Evolutionary conservation across 768 basidiomycete species (phyloP).

Genomic region (Suillus lakei): DNA sequence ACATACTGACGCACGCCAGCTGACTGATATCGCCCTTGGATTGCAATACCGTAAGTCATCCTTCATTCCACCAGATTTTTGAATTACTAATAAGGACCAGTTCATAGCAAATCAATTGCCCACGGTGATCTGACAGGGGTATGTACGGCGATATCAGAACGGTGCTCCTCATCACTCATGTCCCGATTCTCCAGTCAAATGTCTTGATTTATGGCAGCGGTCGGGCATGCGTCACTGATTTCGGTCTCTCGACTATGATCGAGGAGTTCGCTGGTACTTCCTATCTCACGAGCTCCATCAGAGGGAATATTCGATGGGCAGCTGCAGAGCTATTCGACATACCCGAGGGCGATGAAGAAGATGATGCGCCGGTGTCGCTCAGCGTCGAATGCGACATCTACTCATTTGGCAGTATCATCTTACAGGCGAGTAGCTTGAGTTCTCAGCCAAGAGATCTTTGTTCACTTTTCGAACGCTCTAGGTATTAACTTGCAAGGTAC

Average conservation of each 20-base stretch:
- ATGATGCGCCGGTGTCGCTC: background rate
- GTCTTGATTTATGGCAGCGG: constrained; percentile 43
- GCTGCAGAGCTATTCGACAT: constrained; percentile 37
- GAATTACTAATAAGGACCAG: background rate
- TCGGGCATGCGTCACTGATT: constrained; percentile 44
- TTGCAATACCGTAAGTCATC: background rate
- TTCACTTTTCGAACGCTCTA: background rate
- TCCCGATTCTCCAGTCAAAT: constrained; percentile 4
- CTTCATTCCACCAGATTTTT: background rate
- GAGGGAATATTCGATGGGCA: constrained; percentile 51
- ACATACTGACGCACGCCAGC: background rate
- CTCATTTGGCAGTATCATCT: constrained; percentile 38
- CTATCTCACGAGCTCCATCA: constrained; percentile 35
- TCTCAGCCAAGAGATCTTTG: background rate
- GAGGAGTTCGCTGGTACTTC: constrained; percentile 35
- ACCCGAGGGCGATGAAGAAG: background rate
- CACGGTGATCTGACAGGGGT: constrained; percentile 17
- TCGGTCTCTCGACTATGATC: constrained; percentile 5
- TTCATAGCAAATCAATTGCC: constrained; percentile 2
- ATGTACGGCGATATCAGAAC: background rate
- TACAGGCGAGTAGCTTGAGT: constrained; percentile 2
- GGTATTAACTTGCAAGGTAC: constrained; percentile 10
- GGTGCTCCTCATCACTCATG: background rate
- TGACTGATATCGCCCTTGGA: background rate
- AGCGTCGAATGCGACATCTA: constrained; percentile 45